Percentiles rank a stretch among this genome's conserved stretches.
Evolutionary conservation across 441 rosid genomes (phyloP).

Genomic region (Manihot esculenta): DNA sequence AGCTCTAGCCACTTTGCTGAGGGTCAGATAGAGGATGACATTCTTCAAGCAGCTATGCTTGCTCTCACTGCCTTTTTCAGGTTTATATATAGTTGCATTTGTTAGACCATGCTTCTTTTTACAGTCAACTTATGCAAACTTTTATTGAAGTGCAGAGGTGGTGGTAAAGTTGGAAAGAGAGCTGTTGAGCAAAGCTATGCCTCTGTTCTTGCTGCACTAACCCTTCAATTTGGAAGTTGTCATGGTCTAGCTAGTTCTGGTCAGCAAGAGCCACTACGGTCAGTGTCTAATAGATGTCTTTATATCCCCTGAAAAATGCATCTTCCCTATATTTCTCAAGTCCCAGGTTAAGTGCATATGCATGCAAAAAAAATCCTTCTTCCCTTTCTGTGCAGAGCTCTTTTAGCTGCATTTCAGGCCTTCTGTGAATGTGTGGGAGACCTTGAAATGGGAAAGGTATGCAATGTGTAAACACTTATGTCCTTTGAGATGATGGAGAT

Average conservation of each 20-base stretch:
- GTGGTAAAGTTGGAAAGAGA: slow-evolving; percentile 94
- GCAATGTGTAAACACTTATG: slow-evolving; percentile 10
- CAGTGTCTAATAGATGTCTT: slow-evolving; percentile 22
- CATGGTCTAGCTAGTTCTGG: slow-evolving; percentile 88
- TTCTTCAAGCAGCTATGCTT: slow-evolving; percentile 83
- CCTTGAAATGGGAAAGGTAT: slow-evolving; percentile 99
- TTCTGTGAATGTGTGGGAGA: slow-evolving; percentile 99
- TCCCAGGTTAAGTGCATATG: slow-evolving; percentile 6
- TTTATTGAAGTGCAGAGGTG: slow-evolving; percentile 67
- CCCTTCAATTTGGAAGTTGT: slow-evolving; percentile 92
- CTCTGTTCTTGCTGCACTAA: slow-evolving; percentile 84
- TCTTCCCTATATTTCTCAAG: slow-evolving; percentile 13
- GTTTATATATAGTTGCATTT: slow-evolving; percentile 39
- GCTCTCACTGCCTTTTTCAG: slow-evolving; percentile 97
- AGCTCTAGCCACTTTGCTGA: slow-evolving; percentile 43
- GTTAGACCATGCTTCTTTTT: slow-evolving; percentile 18
- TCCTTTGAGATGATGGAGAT: slow-evolving; percentile 4
- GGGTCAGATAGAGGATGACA: slow-evolving; percentile 57
- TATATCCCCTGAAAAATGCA: slow-evolving; percentile 14
- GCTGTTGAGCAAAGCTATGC: slow-evolving; percentile 95
- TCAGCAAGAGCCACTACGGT: slow-evolving; percentile 88
- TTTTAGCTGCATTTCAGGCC: slow-evolving; percentile 89
- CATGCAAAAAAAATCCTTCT: neutral
- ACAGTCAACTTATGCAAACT: slow-evolving; percentile 28
- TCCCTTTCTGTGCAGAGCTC: slow-evolving; percentile 62